Conservation (phyloP, 331 rosid genomes). For the Prunus yedoensis region DNA sequence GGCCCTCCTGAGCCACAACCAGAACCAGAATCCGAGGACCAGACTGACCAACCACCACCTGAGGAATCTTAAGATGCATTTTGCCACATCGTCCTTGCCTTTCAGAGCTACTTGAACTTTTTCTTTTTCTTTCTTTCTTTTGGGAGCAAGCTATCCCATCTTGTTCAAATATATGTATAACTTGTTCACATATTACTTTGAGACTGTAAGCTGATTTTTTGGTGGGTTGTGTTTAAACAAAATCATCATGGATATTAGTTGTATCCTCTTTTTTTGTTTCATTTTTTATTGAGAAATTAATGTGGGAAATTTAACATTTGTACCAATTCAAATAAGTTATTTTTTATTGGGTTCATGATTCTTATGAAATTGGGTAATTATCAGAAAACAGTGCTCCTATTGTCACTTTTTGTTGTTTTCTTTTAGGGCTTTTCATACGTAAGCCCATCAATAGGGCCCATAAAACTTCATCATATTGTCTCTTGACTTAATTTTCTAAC, state of each 20-base stretch:
- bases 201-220: constrained; percentile 23
- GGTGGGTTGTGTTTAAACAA: constrained; percentile 14
- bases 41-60: constrained; percentile 15
- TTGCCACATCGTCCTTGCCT: neutral
- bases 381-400: neutral
- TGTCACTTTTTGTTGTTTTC: neutral
- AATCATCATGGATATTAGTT: constrained; percentile 5
- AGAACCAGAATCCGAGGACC: constrained; percentile 11
- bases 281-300: neutral
- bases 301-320: neutral
- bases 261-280: neutral
- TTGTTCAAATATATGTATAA: constrained; percentile 19
- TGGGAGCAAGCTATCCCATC: constrained; percentile 1
- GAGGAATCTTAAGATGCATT: constrained; percentile 17
- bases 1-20: neutral
- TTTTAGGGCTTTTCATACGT: no score
- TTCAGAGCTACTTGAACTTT: neutral
- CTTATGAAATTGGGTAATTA: neutral
- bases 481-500: no score
- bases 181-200: constrained; percentile 18
- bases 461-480: no score
- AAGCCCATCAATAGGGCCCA: no score
- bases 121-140: neutral
- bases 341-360: neutral
- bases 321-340: constrained; percentile 1